These are phyloP conservation scores for Rutstroemia sydowiana DNA, from an alignment of 2,329 filamentous ascomycete genomes.

Conservation along the genomic window DNA sequence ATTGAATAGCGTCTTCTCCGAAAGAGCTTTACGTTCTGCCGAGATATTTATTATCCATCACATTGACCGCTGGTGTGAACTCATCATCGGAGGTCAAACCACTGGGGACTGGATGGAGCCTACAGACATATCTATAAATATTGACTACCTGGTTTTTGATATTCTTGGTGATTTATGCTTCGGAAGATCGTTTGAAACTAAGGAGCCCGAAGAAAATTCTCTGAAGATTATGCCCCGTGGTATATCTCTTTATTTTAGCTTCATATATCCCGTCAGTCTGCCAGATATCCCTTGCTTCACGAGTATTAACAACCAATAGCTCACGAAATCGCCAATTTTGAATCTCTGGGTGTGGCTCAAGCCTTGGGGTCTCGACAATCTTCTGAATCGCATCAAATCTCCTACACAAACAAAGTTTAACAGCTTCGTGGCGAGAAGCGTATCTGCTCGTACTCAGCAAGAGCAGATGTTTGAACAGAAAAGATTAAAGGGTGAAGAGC, in stretches of 20 bases:
- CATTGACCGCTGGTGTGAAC: conserved; percentile 52
- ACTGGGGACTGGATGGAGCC: conserved; percentile 41
- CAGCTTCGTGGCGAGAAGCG: too few relatives aligned
- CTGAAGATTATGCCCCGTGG: conserved; percentile 59
- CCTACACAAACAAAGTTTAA: too few relatives aligned
- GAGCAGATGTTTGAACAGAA: too few relatives aligned
- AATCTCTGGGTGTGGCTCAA: conserved; percentile 30
- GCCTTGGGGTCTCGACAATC: too few relatives aligned
- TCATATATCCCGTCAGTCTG: conserved; percentile 50
- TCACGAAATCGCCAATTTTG: too few relatives aligned
- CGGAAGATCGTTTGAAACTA: conserved; percentile 44
- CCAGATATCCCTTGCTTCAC: too few relatives aligned
- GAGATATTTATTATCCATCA: conserved; percentile 27
- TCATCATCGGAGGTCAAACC: conserved; percentile 41
- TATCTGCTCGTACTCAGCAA: too few relatives aligned
- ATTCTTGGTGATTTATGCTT: conserved; percentile 45
- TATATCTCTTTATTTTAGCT: conserved; percentile 61
- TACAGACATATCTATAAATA: conserved; percentile 49
- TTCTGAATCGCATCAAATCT: too few relatives aligned
- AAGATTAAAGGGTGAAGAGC: too few relatives aligned
- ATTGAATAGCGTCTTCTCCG: conserved; percentile 59
- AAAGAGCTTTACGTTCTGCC: conserved; percentile 27
- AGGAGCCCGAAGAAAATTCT: conserved; percentile 46
- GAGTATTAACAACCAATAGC: too few relatives aligned
- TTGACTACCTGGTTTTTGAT: conserved; percentile 39